phyloP scores from a whole-genome alignment of 2,329 filamentous ascomycete genomes.

The Emericellopsis atlantica region DNA sequence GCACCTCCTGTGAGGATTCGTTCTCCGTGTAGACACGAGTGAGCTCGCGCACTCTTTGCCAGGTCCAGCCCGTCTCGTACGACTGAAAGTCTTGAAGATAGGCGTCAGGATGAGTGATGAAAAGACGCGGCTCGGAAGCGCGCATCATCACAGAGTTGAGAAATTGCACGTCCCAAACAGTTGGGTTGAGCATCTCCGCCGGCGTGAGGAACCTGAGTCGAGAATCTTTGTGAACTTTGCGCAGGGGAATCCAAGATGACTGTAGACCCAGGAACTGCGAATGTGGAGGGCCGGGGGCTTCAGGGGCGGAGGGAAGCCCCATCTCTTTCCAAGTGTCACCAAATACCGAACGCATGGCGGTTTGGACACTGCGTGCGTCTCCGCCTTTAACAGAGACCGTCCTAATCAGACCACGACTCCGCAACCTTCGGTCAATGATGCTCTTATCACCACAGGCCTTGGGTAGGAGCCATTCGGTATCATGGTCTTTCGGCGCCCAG shows the following conservation, averaged over 20 bases:
- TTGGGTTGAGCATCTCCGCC: conserved; percentile 60
- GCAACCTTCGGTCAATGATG: conserved; percentile 56
- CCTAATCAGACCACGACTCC: conserved; percentile 59
- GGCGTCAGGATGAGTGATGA: conserved; percentile 62
- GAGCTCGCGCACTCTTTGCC: conserved; percentile 55
- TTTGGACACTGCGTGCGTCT: conserved; percentile 56
- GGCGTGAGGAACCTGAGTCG: conserved; percentile 58
- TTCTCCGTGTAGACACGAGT: conserved; percentile 37
- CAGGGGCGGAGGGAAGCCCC: conserved; percentile 17
- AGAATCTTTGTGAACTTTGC: conserved; percentile 64
- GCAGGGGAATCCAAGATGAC: conserved; percentile 60
- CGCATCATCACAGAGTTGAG: conserved; percentile 64
- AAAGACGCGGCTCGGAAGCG: conserved; percentile 53
- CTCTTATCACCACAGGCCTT: conserved; percentile 54
- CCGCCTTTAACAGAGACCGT: conserved; percentile 47
- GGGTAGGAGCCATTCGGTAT: conserved; percentile 52
- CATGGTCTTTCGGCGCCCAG: conserved; percentile 29
- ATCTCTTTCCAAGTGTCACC: conserved; percentile 37
- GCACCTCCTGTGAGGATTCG: conserved; percentile 29
- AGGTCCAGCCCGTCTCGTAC: conserved; percentile 50
- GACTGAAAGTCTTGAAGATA: conserved; percentile 54
- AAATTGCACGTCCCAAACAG: conserved; percentile 60
- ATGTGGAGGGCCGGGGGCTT: conserved; percentile 13
- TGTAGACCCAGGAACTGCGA: conserved; percentile 46
- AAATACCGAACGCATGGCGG: conserved; percentile 51